Evolutionary conservation across 2,329 filamentous ascomycete genomes (phyloP), one percentile per base, ranked within the genome.

Genomic region (Westerdykella sp.): DNA sequence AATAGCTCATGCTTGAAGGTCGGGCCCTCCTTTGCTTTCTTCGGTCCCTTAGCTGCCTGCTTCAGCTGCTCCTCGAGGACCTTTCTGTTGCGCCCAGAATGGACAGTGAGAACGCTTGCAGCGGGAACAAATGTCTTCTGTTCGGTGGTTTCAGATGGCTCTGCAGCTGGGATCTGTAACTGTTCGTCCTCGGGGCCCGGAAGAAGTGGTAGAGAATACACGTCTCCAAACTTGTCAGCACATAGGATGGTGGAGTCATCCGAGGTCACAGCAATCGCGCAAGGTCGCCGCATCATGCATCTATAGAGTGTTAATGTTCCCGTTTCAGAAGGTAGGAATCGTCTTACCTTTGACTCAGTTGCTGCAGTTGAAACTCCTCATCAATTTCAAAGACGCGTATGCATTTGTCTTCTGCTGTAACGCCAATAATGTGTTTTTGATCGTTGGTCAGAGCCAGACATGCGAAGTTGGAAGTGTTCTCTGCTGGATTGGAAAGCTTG

Each of bases 181-280:
- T 53, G 53, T 22, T 60, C 57, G 35, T 68, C 63, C 30, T 64
- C 60, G n/a, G 62, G 57, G 10, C 62, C 55, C 11, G 58, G 54
- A 36, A 88, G 64, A 3, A 97, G 73, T 12, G 93, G 91, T 6
- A 98, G 69, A 10, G 86, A 79, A 69, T 95, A 97, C 47, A 96
- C 91, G 65, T 98, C 93, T 52, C 93, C 93, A 60, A 97, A 97
- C 67, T 98, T 98, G 73, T 98, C 93, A 41, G 82, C 91, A 48
- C 80, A 82, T 45, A 97, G 69, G 49, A 98, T 87, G 7, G 81
- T 85, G 35, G 76, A 74, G 48, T 80, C 76, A 60, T 90, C 83
- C 32, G 79, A 72, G 6, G 84, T 81, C 41, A 96, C 69, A 40
- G 77, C 71, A 45, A 97, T 73, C 30, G 85, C 81, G 61, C 84